Conservation (phyloP, 73 alveolate genomes). For the Effrenium voratum region DNA sequence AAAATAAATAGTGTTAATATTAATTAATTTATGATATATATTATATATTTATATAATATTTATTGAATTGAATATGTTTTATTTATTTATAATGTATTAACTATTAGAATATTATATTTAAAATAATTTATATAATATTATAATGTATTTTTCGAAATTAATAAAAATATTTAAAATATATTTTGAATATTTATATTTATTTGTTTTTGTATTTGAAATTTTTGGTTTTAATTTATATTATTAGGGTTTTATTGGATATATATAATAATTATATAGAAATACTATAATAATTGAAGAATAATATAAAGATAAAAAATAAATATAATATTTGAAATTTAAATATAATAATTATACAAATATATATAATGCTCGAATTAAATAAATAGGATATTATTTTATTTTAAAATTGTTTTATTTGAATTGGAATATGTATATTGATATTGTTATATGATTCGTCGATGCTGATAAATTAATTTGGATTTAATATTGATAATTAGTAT, state of each 20-base stretch:
- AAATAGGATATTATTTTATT: not conserved
- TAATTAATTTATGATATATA: not conserved
- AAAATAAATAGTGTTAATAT: not conserved
- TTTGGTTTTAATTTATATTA: not conserved
- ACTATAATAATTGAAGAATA: not conserved
- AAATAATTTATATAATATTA: too few relatives aligned
- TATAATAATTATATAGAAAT: not conserved
- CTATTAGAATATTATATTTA: too few relatives aligned
- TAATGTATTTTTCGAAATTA: too few relatives aligned
- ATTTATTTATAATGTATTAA: too few relatives aligned
- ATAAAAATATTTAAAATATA: too few relatives aligned
- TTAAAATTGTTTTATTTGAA: not conserved
- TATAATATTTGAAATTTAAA: not conserved
- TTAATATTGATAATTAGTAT: too few relatives aligned
- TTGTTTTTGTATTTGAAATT: not conserved
- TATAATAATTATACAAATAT: not conserved
- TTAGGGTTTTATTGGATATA: not conserved
- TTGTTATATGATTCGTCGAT: not conserved
- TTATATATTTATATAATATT: not conserved
- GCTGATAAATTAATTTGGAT: too few relatives aligned
- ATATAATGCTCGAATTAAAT: not conserved
- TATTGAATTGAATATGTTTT: too few relatives aligned
- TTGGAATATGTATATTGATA: not conserved
- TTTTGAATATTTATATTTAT: not conserved
- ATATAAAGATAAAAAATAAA: not conserved